These are phyloP conservation scores for Stephanodiscus minutulus DNA, from an alignment of 108 stramenopile species.

Conservation along the genomic window DNA sequence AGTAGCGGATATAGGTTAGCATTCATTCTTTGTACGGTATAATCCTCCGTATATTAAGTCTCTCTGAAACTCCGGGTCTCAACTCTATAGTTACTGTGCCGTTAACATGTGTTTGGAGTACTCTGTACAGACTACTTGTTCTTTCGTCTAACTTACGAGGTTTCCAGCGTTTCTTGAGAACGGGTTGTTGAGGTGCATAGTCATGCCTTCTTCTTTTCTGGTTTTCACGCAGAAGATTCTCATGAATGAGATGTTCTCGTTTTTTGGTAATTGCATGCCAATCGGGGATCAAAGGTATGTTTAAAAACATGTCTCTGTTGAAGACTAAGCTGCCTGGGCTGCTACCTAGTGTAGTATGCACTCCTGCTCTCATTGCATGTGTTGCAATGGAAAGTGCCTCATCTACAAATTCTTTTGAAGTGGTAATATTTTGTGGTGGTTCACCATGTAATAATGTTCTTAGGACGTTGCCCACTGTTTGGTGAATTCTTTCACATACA, in stretches of 20 bases:
- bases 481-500: conserved; percentile 48
- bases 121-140: conserved; percentile 10
- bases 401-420: conserved; percentile 27
- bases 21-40: conserved; percentile 2
- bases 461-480: conserved; percentile 36
- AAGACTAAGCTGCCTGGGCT: conserved; percentile 37
- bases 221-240: not conserved
- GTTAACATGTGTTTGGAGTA: conserved; percentile 7
- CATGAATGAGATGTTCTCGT: not conserved
- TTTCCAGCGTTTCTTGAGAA: conserved; percentile 1
- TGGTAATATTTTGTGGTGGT: conserved; percentile 1
- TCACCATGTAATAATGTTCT: conserved; percentile 19
- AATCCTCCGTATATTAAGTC: conserved; percentile 11
- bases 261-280: conserved; percentile 2
- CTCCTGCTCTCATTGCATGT: conserved; percentile 29
- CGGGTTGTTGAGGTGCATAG: not conserved
- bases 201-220: not conserved
- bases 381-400: conserved; percentile 19
- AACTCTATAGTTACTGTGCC: conserved; percentile 12
- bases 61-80: conserved; percentile 4
- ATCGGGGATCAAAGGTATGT: conserved; percentile 1
- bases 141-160: conserved; percentile 4
- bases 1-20: too few relatives aligned
- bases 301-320: conserved; percentile 7
- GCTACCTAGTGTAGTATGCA: conserved; percentile 8